Conservation (phyloP, 2,329 filamentous ascomycete species). For the Davidsoniella eucalypti region DNA sequence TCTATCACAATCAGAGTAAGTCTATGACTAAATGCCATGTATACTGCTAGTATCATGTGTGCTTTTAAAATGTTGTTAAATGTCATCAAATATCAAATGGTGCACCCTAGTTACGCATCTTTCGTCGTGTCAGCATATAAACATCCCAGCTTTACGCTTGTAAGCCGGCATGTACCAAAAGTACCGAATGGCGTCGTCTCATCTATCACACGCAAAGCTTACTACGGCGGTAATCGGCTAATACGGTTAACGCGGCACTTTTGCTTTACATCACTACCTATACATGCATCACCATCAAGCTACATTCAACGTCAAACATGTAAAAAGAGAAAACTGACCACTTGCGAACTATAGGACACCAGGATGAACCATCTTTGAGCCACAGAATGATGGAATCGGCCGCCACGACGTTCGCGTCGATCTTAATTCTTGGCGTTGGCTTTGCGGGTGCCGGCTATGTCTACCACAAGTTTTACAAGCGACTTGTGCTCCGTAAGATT, state of each 20-base stretch:
- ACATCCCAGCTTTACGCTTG: too few relatives aligned
- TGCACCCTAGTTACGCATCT: neutral
- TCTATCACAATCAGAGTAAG: neutral
- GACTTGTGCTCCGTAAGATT: slow-evolving; percentile 82
- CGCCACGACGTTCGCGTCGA: slow-evolving; percentile 59
- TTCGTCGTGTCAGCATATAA: too few relatives aligned
- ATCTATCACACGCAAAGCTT: too few relatives aligned
- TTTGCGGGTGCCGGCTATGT: slow-evolving; percentile 53
- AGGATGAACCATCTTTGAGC: slow-evolving; percentile 23
- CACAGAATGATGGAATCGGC: slow-evolving; percentile 58
- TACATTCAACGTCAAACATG: neutral
- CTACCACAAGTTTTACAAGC: slow-evolving; percentile 78
- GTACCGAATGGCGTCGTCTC: too few relatives aligned
- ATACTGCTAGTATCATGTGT: too few relatives aligned
- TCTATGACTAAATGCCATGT: neutral
- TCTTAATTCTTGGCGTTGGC: slow-evolving; percentile 50
- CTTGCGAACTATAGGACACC: neutral
- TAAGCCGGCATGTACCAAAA: too few relatives aligned
- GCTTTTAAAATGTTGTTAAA: neutral
- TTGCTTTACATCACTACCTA: neutral
- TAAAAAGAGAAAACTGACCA: neutral
- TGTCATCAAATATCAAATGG: too few relatives aligned
- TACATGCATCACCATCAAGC: too few relatives aligned
- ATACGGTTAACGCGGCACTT: neutral
- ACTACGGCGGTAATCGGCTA: too few relatives aligned